Evolutionary conservation across 2,329 filamentous ascomycete species (phyloP), one percentile per base, ranked within the genome.

Genomic region (Colletotrichum scovillei): DNA sequence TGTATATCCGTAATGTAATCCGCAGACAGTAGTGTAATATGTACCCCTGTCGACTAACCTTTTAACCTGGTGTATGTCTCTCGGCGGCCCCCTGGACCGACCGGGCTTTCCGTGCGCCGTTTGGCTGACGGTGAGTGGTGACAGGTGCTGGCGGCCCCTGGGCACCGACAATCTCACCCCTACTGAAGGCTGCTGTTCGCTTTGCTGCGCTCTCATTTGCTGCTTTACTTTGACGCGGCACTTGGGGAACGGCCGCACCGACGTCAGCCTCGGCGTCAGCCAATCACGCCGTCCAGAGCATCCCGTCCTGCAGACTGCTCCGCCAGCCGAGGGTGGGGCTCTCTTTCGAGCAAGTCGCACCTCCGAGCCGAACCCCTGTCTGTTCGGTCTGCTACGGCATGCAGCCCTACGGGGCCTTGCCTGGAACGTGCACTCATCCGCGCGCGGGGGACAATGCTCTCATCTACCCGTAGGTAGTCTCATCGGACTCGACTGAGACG

Each of bases 371-470:
- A 56, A 63, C 67, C 70, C 70, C 67, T 70, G 67, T 58, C 22
- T 49, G 19, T 14, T 70, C 67, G 70, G 70, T 73, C 70, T 73
- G 63, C n/a, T 58, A 72, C 69, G 69, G 63, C 63, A 67, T 72
- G 70, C 70, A 73, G 70, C 70, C 70, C 70, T 73, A 73, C 70
- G 70, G 70, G 63, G 69, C 64, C 56, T 28, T 8, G 22, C 58
- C 53, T 49, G 67, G 67, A 57, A 65, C 70, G 60, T 70, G 70
- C 59, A 26, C 22, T 49, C 46, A n/a, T 55, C 46, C 42, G 53
- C 58, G 53, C 58, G 60, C 38, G 56, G 56, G 19, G 56, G 19
- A 63, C 30, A 22, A 59, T 30, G 30, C 1, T 42, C 38, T 42
- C 38, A 42, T 42, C 38, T 19, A 35, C 32, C 32, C 32, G 11